Conservation (phyloP, 306 rosid genomes). For the Cucumis cinereus region DNA sequence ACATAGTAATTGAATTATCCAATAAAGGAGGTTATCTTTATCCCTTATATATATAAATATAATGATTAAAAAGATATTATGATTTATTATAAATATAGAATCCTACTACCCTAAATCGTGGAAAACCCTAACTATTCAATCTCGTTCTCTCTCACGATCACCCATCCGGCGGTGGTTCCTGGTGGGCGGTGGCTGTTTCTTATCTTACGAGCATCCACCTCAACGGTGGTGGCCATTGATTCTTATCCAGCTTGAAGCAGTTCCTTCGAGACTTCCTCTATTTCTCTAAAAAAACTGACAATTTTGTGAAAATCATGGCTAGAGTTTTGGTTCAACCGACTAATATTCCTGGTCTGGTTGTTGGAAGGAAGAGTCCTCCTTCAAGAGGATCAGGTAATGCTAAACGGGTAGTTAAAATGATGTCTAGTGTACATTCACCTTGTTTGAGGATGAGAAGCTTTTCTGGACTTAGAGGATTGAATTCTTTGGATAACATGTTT, state of each 20-base stretch:
- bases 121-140: neutral
- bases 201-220: neutral
- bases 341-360: conserved; percentile 45
- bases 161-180: neutral
- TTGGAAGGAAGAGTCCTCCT: conserved; percentile 30
- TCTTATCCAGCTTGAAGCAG: neutral
- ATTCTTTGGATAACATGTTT: conserved; percentile 47
- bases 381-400: conserved; percentile 45
- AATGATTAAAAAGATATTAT: too few species aligned
- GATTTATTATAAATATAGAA: neutral
- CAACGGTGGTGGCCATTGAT: neutral
- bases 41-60: too few species aligned
- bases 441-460: conserved; percentile 42
- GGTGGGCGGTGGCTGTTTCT: neutral
- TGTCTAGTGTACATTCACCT: conserved; percentile 31
- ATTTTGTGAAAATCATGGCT: conserved; percentile 39
- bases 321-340: conserved; percentile 73
- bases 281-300: neutral
- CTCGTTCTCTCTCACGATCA: neutral
- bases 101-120: neutral
- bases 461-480: conserved; percentile 56
- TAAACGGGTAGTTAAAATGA: conserved; percentile 40
- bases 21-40: too few species aligned
- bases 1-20: too few species aligned
- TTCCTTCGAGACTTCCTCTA: neutral